phyloP scores from a whole-genome alignment of 2,329 filamentous ascomycete species.

The Cercospora sp. region DNA sequence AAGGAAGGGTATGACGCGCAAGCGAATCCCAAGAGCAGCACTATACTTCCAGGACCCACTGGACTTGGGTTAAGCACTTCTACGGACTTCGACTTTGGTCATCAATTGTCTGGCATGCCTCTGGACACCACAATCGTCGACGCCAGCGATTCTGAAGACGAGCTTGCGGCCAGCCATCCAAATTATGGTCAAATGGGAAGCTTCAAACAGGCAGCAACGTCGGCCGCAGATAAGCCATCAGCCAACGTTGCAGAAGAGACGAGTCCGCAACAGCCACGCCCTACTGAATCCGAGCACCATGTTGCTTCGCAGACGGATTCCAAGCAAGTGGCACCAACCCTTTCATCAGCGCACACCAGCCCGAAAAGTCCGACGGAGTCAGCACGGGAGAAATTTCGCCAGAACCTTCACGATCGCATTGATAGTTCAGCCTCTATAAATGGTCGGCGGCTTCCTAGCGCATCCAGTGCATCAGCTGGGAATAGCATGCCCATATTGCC shows the following conservation, averaged over 20 bases:
- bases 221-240: background rate
- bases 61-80: slow-evolving; percentile 25
- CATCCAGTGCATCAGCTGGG: background rate
- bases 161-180: background rate
- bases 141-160: slow-evolving; percentile 3
- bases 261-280: background rate
- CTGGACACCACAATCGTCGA: slow-evolving; percentile 1
- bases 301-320: background rate
- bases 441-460: background rate
- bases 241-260: background rate
- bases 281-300: background rate
- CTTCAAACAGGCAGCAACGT: background rate
- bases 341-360: background rate
- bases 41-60: slow-evolving; percentile 6
- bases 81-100: slow-evolving; percentile 22
- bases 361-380: background rate
- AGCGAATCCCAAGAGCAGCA: slow-evolving; percentile 4
- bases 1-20: background rate
- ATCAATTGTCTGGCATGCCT: background rate
- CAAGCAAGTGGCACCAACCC: background rate
- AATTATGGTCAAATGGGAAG: background rate
- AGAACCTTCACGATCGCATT: slow-evolving; percentile 1
- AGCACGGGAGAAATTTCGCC: background rate
- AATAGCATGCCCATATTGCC: background rate
- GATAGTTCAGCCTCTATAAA: background rate